Percentiles rank a stretch among this genome's conserved stretches.
Conservation (phyloP, 805 yeast species). For the Metahyphopichia silvanorum region DNA sequence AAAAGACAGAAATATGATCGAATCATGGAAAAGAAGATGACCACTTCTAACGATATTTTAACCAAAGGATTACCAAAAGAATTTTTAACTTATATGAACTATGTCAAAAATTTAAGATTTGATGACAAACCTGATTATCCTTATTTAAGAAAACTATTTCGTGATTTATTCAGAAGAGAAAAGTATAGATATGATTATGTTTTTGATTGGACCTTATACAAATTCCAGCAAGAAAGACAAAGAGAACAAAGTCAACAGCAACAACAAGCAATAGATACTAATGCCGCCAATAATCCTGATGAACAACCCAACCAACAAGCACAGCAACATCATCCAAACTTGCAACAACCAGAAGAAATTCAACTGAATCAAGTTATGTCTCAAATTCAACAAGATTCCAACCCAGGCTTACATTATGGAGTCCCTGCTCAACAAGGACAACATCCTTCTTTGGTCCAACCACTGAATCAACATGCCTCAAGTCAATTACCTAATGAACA, state of each 20-base stretch:
- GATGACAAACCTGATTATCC: constrained; percentile 96
- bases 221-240: constrained; percentile 61
- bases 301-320: constrained; percentile 10
- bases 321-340: constrained; percentile 8
- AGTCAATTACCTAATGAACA: constrained; percentile 13
- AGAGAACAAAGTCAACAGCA: constrained; percentile 31
- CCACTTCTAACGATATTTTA: constrained; percentile 79
- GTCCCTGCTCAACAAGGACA: constrained; percentile 1
- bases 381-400: constrained; percentile 8
- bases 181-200: constrained; percentile 90
- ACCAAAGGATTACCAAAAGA: constrained; percentile 92
- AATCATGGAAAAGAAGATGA: constrained; percentile 91
- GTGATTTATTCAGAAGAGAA: constrained; percentile 85
- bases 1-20: constrained; percentile 96
- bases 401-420: constrained; percentile 3
- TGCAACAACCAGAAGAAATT: constrained; percentile 10
- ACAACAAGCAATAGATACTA: constrained; percentile 8
- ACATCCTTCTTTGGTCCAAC: constrained; percentile 5
- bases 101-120: constrained; percentile 85
- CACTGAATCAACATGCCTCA: constrained; percentile 10
- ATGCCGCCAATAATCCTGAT: constrained; percentile 8
- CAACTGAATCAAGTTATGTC: constrained; percentile 13
- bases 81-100: constrained; percentile 82
- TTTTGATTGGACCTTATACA: constrained; percentile 94
- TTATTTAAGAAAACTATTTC: constrained; percentile 80